Percentiles rank a stretch among this genome's conserved stretches.
Conservation (phyloP, 371 early-diverging fungal species). For the Amoeboaphelidium protococcarum region DNA sequence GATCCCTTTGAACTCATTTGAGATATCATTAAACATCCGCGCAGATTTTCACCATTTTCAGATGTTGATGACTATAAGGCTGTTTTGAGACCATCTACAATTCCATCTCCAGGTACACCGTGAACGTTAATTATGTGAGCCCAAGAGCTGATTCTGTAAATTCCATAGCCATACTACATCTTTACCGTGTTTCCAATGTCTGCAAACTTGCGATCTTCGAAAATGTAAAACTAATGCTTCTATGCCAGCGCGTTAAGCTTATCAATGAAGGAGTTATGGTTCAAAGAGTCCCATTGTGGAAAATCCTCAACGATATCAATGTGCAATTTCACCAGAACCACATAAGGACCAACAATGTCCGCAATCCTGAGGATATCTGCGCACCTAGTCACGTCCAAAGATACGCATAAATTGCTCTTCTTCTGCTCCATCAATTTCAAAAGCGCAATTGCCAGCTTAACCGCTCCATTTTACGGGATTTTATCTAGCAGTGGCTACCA, state of each 20-base stretch:
- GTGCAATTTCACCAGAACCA: slow-evolving; percentile 42
- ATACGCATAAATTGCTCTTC: slow-evolving; percentile 61
- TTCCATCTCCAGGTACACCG: slow-evolving; percentile 79
- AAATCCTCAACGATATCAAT: slow-evolving; percentile 82
- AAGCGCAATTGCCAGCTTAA: slow-evolving; percentile 40
- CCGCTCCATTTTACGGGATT: too few species aligned
- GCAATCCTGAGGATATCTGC: slow-evolving; percentile 57
- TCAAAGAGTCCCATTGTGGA: too few species aligned
- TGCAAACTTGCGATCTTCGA: slow-evolving; percentile 94
- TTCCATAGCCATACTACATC: slow-evolving; percentile 62
- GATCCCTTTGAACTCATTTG: slow-evolving; percentile 84
- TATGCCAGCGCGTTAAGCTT: slow-evolving; percentile 38
- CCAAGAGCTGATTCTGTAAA: slow-evolving; percentile 80
- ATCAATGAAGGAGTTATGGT: slow-evolving; percentile 32
- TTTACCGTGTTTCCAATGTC: slow-evolving; percentile 75
- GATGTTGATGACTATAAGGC: slow-evolving; percentile 46
- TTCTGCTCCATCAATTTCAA: slow-evolving; percentile 66
- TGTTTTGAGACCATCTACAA: slow-evolving; percentile 60
- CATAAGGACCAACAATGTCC: slow-evolving; percentile 63
- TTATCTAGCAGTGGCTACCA: too few species aligned
- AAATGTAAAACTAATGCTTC: slow-evolving; percentile 77
- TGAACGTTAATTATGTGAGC: slow-evolving; percentile 84
- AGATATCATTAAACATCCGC: slow-evolving; percentile 65
- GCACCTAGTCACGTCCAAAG: slow-evolving; percentile 68
- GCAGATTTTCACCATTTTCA: slow-evolving; percentile 4